Percentiles rank a stretch among this genome's conserved stretches.
These are phyloP conservation scores for Aphanocladium album DNA, from an alignment of 2,329 filamentous ascomycete species.

Conservation along the genomic window DNA sequence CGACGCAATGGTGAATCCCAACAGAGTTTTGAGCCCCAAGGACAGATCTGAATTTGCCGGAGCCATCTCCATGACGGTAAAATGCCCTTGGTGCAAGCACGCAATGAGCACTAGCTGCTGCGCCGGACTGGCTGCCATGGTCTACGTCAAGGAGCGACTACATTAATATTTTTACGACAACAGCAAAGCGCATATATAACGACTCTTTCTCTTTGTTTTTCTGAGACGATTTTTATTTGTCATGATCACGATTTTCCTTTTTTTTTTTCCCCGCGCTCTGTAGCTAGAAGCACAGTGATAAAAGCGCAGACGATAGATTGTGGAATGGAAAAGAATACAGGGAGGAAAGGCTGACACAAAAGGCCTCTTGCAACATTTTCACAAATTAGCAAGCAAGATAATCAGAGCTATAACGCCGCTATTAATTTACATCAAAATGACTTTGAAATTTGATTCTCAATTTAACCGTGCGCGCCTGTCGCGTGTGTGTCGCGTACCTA, in stretches of 20 bases:
- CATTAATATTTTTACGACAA: conserved; percentile 31
- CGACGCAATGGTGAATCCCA: conserved; percentile 58
- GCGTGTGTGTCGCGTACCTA: not conserved
- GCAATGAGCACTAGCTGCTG: conserved; percentile 66
- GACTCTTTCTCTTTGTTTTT: not conserved
- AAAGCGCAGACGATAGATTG: conserved; percentile 1
- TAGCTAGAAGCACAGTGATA: not conserved
- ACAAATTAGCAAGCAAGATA: not conserved
- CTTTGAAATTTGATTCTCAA: not conserved
- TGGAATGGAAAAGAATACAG: not conserved
- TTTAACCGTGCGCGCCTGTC: not conserved
- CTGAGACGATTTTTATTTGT: conserved; percentile 6
- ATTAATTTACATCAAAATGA: not conserved
- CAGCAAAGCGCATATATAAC: conserved; percentile 2
- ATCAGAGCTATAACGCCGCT: not conserved
- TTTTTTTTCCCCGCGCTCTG: not conserved
- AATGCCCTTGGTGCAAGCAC: conserved; percentile 68
- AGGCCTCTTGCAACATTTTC: not conserved
- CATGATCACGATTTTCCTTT: not conserved
- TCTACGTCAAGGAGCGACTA: conserved; percentile 60
- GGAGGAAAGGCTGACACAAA: not conserved
- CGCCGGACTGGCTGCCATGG: conserved; percentile 61
- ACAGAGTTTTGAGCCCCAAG: conserved; percentile 46
- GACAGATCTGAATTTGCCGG: conserved; percentile 49
- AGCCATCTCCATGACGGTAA: conserved; percentile 55